Base-by-base conservation (phyloP, 2,329 filamentous ascomycete species). In the Microsporum audouinii region DNA sequence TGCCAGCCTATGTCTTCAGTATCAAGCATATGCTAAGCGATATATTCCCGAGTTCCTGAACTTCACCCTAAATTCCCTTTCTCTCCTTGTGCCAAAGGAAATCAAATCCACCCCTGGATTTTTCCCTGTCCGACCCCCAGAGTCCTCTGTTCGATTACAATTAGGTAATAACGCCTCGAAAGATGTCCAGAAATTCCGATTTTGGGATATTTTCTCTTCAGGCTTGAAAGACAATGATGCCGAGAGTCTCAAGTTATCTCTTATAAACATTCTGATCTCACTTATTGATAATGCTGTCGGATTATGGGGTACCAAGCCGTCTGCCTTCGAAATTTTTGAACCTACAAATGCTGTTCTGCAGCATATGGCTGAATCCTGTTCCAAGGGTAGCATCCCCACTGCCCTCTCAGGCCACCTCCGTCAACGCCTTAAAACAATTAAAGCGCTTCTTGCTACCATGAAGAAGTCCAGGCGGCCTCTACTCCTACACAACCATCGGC, bases 11-110 rank as follows among this genome's bases (percentile, higher is more conserved):
- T 85, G 84, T 58, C 73, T 96, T 33, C 87, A 92, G 70, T 97
- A 95, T 73, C 90, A 96, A 74, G 78, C 80, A 39, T 78, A 92
- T 5, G 87, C 92, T 3, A 94, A 91, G 77, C 82, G 94, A 68
- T 96, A 92, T 73, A 81, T 96, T 55, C 94, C 94, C 0, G 94
- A 99, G 74, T 81, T 91, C 36, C 79, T 95, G 67, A 89, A 89
- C 71, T 96, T 91, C 71, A 82, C 84, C 31, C 76, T 90, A 51
- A 91, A 92, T 71, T 87, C 87, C 0, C 75, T 97, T 23, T 82
- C 79, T 65, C 80, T 83, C 7, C 77, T 92, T 33, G 80, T 84
- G n/a, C 87, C 86, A 0, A 70, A 72, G 10, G 79, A 81, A 55
- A 67, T 79, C 2, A 69, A 74, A 7, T 74, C 75, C 7, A 57